These are phyloP conservation scores for Periconia macrospinosa DNA, from an alignment of 2,329 filamentous ascomycete genomes.

Conservation along the genomic window DNA sequence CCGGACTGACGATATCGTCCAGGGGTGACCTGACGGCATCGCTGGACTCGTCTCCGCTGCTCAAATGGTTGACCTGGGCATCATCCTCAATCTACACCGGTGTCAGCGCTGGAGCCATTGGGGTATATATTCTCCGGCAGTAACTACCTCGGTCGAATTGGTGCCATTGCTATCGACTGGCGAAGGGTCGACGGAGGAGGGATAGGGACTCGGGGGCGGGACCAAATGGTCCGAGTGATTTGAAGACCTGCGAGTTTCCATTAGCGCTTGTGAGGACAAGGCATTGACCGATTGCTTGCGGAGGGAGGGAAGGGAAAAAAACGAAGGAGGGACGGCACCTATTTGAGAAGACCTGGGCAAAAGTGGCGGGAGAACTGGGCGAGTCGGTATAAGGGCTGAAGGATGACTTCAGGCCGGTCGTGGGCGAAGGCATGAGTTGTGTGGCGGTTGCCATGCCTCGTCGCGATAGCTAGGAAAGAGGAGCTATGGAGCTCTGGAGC, in stretches of 20 bases:
- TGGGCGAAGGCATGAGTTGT: constrained; percentile 51
- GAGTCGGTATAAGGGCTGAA: constrained; percentile 57
- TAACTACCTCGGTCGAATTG: constrained; percentile 67
- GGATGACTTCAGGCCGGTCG: constrained; percentile 45
- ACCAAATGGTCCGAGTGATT: constrained; percentile 49
- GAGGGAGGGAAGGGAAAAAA: background rate
- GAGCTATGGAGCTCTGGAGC: background rate
- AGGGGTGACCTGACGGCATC: constrained; percentile 43
- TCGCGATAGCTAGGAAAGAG: background rate
- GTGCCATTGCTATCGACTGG: constrained; percentile 86
- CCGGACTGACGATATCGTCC: constrained; percentile 40
- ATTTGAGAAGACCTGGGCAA: constrained; percentile 45
- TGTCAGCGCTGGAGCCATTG: constrained; percentile 23
- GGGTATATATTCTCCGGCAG: background rate
- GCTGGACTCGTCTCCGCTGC: constrained; percentile 33
- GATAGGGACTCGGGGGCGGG: constrained; percentile 56
- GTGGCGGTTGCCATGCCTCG: constrained; percentile 43
- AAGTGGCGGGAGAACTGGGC: constrained; percentile 52
- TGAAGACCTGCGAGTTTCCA: constrained; percentile 46
- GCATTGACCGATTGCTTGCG: constrained; percentile 13
- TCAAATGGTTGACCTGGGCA: constrained; percentile 59
- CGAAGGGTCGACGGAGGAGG: constrained; percentile 73
- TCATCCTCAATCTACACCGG: constrained; percentile 70
- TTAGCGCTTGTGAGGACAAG: constrained; percentile 20
- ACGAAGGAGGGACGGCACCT: constrained; percentile 50